These are phyloP conservation scores for Trichoderma asperellum DNA, from an alignment of 2,329 filamentous ascomycete genomes.

Conservation along the genomic window DNA sequence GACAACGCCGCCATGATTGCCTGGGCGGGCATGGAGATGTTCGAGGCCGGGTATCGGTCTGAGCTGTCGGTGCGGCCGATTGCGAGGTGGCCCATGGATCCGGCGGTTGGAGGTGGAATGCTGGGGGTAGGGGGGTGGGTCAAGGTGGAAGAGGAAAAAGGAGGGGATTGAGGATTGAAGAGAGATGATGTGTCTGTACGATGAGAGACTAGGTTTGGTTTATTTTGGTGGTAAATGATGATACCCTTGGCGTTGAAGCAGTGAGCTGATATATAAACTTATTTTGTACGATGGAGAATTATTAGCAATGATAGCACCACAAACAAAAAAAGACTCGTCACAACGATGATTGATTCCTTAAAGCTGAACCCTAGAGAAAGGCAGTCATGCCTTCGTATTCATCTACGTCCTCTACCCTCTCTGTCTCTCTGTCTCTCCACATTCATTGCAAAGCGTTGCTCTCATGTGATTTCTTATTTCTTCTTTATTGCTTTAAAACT, in stretches of 20 bases:
- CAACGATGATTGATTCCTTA: neutral
- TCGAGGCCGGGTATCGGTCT: constrained; percentile 71
- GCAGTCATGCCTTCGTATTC: constrained; percentile 1
- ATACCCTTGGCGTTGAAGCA: constrained; percentile 2
- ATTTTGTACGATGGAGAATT: constrained; percentile 1
- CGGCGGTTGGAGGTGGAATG: constrained; percentile 61
- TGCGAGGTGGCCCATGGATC: constrained; percentile 76
- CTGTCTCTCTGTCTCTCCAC: neutral
- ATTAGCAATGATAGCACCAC: neutral
- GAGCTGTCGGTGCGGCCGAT: constrained; percentile 63
- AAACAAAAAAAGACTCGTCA: neutral
- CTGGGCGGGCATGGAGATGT: constrained; percentile 95
- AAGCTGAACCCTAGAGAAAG: neutral
- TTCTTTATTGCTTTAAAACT: constrained; percentile 4
- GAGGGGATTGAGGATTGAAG: neutral
- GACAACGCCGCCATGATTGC: constrained; percentile 99
- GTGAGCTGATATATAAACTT: neutral
- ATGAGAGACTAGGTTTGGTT: neutral
- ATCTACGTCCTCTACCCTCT: neutral
- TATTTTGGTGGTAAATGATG: neutral
- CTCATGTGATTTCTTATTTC: constrained; percentile 1
- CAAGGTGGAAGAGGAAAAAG: constrained; percentile 30
- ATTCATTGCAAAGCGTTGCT: neutral
- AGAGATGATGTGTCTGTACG: neutral
- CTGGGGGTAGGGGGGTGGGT: constrained; percentile 60